Conservation (phyloP, 163 green algal genomes). For the Coccomyxa subellipsoidea region DNA sequence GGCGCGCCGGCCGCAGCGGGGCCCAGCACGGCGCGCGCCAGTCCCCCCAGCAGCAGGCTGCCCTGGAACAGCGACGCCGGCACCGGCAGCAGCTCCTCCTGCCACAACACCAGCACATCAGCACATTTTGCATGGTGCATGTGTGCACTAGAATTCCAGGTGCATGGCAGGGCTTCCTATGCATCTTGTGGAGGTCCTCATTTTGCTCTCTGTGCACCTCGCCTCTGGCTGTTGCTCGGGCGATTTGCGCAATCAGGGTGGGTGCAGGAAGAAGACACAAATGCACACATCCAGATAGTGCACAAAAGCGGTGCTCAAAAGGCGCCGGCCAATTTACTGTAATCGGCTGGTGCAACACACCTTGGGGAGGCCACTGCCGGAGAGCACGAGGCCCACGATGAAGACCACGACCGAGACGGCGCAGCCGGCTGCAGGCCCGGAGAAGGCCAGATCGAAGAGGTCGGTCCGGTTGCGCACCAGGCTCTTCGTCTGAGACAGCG, state of each 20-base stretch:
- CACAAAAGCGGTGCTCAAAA: too few relatives aligned
- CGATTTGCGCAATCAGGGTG: too few relatives aligned
- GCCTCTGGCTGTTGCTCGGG: too few relatives aligned
- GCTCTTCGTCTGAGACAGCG: slow-evolving; percentile 79
- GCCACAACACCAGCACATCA: slow-evolving; percentile 2
- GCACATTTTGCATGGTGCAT: too few relatives aligned
- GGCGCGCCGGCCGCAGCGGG: slow-evolving; percentile 22
- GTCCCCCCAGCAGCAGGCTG: slow-evolving; percentile 75
- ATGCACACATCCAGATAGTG: too few relatives aligned
- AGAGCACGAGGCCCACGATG: slow-evolving; percentile 51
- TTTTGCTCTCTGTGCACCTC: too few relatives aligned
- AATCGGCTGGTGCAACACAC: too few relatives aligned
- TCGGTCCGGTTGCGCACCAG: slow-evolving; percentile 49
- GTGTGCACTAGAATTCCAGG: too few relatives aligned
- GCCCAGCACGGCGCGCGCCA: slow-evolving; percentile 49
- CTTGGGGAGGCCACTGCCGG: slow-evolving; percentile 21
- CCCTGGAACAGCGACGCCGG: slow-evolving; percentile 75
- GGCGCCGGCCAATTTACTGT: too few relatives aligned
- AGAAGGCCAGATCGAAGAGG: slow-evolving; percentile 83
- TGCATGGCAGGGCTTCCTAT: too few relatives aligned
- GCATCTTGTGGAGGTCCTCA: too few relatives aligned
- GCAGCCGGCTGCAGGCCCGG: slow-evolving; percentile 63
- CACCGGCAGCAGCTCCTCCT: slow-evolving; percentile 68
- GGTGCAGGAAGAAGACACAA: too few relatives aligned
- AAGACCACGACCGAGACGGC: slow-evolving; percentile 58